A percentile compares a stretch with the other conserved stretches of the same genome.
phyloP scores from a whole-genome alignment of 2,329 filamentous ascomycete genomes.

The Clarireedia monteithiana region DNA sequence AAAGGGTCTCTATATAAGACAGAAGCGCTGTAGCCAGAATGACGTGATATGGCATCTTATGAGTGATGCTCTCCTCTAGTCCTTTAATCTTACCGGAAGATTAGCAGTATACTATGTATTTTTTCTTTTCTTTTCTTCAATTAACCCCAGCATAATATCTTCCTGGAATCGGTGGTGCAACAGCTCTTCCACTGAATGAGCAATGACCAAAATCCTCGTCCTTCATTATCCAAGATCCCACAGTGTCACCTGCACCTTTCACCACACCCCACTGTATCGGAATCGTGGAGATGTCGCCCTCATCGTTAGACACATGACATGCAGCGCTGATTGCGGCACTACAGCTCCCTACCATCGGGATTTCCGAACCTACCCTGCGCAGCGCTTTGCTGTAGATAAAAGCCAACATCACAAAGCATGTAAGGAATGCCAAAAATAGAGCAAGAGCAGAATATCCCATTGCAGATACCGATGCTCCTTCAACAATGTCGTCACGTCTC shows the following conservation, averaged over 20 bases:
- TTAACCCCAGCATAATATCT: slow-evolving; percentile 9
- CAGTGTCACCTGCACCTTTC: slow-evolving; percentile 6
- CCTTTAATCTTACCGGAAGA: no score
- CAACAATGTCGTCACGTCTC: background rate
- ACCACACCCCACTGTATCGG: slow-evolving; percentile 16
- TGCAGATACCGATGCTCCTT: slow-evolving; percentile 7
- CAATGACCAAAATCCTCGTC: slow-evolving; percentile 12
- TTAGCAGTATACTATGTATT: no score
- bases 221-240: background rate
- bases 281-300: slow-evolving; percentile 9
- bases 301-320: slow-evolving; percentile 13
- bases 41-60: no score
- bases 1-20: no score
- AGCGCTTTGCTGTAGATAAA: background rate
- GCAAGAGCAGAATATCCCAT: slow-evolving; percentile 3
- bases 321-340: slow-evolving; percentile 18
- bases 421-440: background rate
- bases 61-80: no score
- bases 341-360: slow-evolving; percentile 17
- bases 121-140: background rate
- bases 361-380: slow-evolving; percentile 11
- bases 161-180: slow-evolving; percentile 11
- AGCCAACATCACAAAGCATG: background rate
- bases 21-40: no score
- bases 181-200: slow-evolving; percentile 12